These are phyloP conservation scores for Talaromyces sp. DNA, from an alignment of 2,329 filamentous ascomycete genomes.

Conservation along the genomic window DNA sequence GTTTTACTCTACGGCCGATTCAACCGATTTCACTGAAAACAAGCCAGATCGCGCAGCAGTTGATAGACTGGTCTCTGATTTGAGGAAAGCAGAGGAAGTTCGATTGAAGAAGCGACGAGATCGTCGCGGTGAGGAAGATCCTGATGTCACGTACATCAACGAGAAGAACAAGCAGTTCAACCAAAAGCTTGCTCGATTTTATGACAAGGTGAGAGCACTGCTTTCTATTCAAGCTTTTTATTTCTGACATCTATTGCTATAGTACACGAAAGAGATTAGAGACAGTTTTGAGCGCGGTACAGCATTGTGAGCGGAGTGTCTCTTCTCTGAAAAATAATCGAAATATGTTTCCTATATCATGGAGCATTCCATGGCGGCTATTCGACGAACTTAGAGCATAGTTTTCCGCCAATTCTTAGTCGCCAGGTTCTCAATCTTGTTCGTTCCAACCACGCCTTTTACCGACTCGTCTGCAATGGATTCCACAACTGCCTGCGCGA, in stretches of 20 bases:
- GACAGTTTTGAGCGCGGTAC: constrained; percentile 90
- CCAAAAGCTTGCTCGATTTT: constrained; percentile 90
- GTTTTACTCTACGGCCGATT: constrained; percentile 86
- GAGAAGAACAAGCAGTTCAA: constrained; percentile 99
- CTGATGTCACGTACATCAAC: constrained; percentile 97
- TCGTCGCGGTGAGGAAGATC: constrained; percentile 74
- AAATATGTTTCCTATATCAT: background rate
- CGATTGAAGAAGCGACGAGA: constrained; percentile 81
- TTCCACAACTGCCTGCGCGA: constrained; percentile 86
- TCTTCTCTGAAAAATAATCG: background rate
- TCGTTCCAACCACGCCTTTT: constrained; percentile 70
- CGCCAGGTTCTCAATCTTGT: constrained; percentile 75
- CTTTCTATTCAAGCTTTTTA: background rate
- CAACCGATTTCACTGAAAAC: constrained; percentile 73
- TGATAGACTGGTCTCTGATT: constrained; percentile 78
- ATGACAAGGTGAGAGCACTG: constrained; percentile 65
- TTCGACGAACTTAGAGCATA: constrained; percentile 63
- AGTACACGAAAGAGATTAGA: constrained; percentile 91
- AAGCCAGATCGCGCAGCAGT: constrained; percentile 82
- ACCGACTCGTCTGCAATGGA: constrained; percentile 69
- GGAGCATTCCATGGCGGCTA: background rate
- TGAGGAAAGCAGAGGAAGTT: constrained; percentile 82
- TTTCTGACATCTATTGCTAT: constrained; percentile 19
- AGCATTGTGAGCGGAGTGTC: constrained; percentile 64
- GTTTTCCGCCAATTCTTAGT: constrained; percentile 79